Conservation (phyloP, 768 basidiomycete species). For the Lyophyllum decastes region DNA sequence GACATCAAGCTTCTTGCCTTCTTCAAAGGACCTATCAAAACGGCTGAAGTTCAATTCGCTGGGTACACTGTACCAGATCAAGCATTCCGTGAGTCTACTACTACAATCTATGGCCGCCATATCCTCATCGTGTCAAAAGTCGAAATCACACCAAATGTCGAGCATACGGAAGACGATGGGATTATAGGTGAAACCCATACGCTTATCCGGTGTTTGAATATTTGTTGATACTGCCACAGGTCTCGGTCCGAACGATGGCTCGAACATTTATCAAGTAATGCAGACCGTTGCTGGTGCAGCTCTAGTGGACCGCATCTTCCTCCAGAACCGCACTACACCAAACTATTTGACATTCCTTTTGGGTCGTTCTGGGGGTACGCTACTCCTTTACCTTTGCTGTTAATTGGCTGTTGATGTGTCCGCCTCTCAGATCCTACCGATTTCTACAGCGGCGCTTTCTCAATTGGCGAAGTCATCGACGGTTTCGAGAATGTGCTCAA, state of each 20-base stretch:
- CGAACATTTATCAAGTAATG: slow-evolving; percentile 40
- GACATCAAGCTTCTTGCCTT: neutral
- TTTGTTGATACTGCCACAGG: slow-evolving; percentile 43
- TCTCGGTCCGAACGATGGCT: slow-evolving; percentile 64
- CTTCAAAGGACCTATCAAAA: slow-evolving; percentile 44
- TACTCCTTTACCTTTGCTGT: neutral
- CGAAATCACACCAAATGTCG: slow-evolving; percentile 31
- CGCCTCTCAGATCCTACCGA: slow-evolving; percentile 43
- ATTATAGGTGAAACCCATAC: slow-evolving; percentile 22
- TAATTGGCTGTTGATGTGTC: neutral
- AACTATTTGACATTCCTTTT: slow-evolving; percentile 68
- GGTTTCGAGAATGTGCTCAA: slow-evolving; percentile 49
- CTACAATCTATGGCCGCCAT: neutral
- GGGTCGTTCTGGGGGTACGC: slow-evolving; percentile 48
- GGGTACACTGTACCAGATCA: slow-evolving; percentile 46
- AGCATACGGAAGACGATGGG: slow-evolving; percentile 31
- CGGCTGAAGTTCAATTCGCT: slow-evolving; percentile 43
- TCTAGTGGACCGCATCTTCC: slow-evolving; percentile 66
- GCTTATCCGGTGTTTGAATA: neutral
- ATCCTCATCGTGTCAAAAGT: slow-evolving; percentile 31
- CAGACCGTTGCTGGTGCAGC: slow-evolving; percentile 44
- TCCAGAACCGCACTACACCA: slow-evolving; percentile 53
- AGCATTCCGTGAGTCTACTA: slow-evolving; percentile 43
- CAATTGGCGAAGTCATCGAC: slow-evolving; percentile 58
- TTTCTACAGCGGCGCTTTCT: slow-evolving; percentile 58